Evolutionary conservation across 805 yeast genomes (phyloP), one percentile per base, ranked within the genome.

Genomic region (Clavispora asparagi): DNA sequence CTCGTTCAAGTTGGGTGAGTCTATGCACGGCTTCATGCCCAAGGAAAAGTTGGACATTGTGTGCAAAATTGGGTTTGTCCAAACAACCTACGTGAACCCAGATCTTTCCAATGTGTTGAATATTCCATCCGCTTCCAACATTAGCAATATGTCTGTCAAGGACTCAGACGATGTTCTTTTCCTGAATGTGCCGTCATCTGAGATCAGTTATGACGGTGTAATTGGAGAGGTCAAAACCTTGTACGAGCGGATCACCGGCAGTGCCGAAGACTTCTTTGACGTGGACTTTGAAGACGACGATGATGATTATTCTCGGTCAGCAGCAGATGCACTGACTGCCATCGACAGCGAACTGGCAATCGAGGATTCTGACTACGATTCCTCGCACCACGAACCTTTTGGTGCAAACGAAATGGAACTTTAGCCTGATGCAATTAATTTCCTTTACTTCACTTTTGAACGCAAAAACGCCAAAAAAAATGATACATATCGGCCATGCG

Each of bases 281-380:
- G 87, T 92, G 37, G 98, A 92, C 65, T 92, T 92, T 61, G 97
- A 92, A 65, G 98, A 92, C 63, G 97, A 90, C 17, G 96, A 87
- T 39, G 91, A 82, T 31, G 74, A 71, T 6, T 57, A 59, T 41
- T 29, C 45, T 19, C 17, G 51, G 26, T 19, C 31, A 19, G 36
- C 42, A 7, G 6, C 26, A 23, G 35, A 43, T 33, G 37, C 33
- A 35, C 38, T 30, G 16, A 27, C 40, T 33, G 54, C 48, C 43
- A 35, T 49, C 25, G 62, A 51, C 28, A 49, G 48, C 38, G 64
- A 59, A 41, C 48, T 48, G 43, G 60, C 56, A 26, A 57, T 53
- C 19, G 54, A 45, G 16, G 62, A 51, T 36, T 46, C 46, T 13
- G 62, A 56, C 45, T 59, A 56, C 44, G 63, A 60, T 41, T 52